Evolutionary conservation across 2,329 filamentous ascomycete species (phyloP).

Genomic region (Diaporthe sp.): DNA sequence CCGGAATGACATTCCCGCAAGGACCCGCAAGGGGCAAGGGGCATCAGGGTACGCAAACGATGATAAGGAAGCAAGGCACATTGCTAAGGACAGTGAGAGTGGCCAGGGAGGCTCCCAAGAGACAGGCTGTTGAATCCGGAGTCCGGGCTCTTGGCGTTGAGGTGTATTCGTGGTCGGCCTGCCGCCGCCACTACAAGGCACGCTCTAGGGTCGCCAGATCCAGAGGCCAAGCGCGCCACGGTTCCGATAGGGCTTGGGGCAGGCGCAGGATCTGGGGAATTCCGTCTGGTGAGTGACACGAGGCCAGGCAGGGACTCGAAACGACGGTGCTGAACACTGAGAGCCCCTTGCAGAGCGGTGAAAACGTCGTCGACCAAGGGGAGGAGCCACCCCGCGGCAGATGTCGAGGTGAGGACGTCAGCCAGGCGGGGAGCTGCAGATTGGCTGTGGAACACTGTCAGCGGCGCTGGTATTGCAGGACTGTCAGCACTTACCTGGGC

Average conservation of each 20-base stretch:
- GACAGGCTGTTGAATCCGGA: slow-evolving; percentile 6
- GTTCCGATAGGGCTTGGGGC: slow-evolving; percentile 17
- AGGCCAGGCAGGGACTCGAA: slow-evolving; percentile 14
- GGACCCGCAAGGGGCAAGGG: not conserved
- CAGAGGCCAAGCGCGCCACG: slow-evolving; percentile 1
- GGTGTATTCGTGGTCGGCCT: slow-evolving; percentile 3
- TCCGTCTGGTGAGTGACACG: slow-evolving; percentile 7
- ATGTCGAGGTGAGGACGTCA: not conserved
- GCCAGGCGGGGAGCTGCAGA: slow-evolving; percentile 4
- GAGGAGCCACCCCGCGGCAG: not conserved
- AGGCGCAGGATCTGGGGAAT: slow-evolving; percentile 18
- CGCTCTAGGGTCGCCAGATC: slow-evolving; percentile 11
- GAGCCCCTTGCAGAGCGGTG: slow-evolving; percentile 19
- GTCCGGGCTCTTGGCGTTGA: slow-evolving; percentile 15
- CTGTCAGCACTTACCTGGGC: not conserved
- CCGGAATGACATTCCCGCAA: not conserved
- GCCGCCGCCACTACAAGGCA: not conserved
- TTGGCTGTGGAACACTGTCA: not conserved
- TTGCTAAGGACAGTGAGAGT: not conserved
- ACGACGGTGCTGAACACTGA: slow-evolving; percentile 12
- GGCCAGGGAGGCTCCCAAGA: not conserved
- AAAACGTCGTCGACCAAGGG: not conserved
- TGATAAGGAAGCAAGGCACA: not conserved
- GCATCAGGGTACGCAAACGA: not conserved
- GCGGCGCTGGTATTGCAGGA: not conserved